Conservation (phyloP, 1,139 yeast genomes). For the Ogataea hybrid region DNA sequence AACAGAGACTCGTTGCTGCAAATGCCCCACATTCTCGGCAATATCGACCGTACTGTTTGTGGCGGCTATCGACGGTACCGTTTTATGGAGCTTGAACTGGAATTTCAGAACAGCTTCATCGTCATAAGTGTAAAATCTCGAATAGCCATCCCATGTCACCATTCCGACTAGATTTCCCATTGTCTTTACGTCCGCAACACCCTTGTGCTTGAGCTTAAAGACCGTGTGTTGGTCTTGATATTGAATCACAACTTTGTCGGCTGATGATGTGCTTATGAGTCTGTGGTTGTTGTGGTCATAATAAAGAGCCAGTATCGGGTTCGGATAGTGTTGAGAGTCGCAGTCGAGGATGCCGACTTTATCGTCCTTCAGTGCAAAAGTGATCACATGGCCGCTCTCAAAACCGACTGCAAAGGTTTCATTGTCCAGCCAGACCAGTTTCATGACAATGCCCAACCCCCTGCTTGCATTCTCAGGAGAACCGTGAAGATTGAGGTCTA, state of each 20-base stretch:
- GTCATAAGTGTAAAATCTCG: slow-evolving; percentile 28
- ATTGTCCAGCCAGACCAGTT: slow-evolving; percentile 33
- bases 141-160: slow-evolving; percentile 35
- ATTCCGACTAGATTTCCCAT: slow-evolving; percentile 21
- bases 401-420: slow-evolving; percentile 45
- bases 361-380: slow-evolving; percentile 31
- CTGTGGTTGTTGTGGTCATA: slow-evolving; percentile 17
- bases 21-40: slow-evolving; percentile 8
- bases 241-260: slow-evolving; percentile 22
- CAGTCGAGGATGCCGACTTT: slow-evolving; percentile 27
- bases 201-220: slow-evolving; percentile 29
- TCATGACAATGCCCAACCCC: slow-evolving; percentile 56
- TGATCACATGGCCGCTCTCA: slow-evolving; percentile 55
- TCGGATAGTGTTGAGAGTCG: slow-evolving; percentile 42
- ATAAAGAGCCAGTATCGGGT: slow-evolving; percentile 43
- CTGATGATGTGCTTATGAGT: slow-evolving; percentile 42
- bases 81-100: slow-evolving; percentile 26
- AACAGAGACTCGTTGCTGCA: slow-evolving; percentile 22
- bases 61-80: slow-evolving; percentile 26
- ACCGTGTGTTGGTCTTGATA: not conserved
- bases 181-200: slow-evolving; percentile 24
- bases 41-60: slow-evolving; percentile 17
- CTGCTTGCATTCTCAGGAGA: slow-evolving; percentile 13
- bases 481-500: slow-evolving; percentile 13
- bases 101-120: slow-evolving; percentile 14